Evolutionary conservation across 257 asterid genomes (phyloP), one percentile per base, ranked within the genome.

Genomic region (Thymus mandschuricus): DNA sequence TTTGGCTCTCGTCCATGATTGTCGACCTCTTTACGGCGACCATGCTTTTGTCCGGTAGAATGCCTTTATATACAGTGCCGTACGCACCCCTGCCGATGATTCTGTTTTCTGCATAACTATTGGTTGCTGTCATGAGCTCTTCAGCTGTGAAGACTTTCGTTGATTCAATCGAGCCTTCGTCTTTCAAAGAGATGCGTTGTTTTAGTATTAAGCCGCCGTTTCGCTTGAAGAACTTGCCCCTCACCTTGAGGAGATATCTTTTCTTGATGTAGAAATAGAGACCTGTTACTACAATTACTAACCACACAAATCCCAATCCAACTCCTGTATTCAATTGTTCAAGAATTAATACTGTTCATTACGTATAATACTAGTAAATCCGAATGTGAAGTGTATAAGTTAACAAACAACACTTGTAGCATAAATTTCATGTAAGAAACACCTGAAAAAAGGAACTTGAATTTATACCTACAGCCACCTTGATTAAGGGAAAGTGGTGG

Each of bases 71-170:
- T 6, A 92, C 96, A 3, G 83, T 86, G 21, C 96, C 92, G 60
- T 81, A 82, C 11, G 96, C 98, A 1, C 98, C 98, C 29, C 78
- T 70, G 6, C 96, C 98, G 4, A 92, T 87, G 75, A 89, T 81
- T 3, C 84, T 57, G 0, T 85, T 86, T 0, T 82, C 87, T 0
- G 96, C 80, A 44, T 92, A 92, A 34, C 73, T 80, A 48, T 87
- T 70, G 8, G 93, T 87, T 3, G 93, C 93, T 71, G 67, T 85
- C 46, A 67, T 76, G 2, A 92, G 78, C 73, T 92, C 92, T 6
- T 82, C 82, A 0, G 87, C 86, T 0, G 96, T 87, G 75, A 83
- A 89, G 31, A 89, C 58, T 54, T 83, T 91, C 3, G 83, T 69
- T 10, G 92, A 81, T 6, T 86, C 92, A 9, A 78, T 57, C 0